Percentiles rank a stretch among this genome's conserved stretches.
Conservation (phyloP, 2,329 filamentous ascomycete genomes). For the Pseudocercospora cruenta region DNA sequence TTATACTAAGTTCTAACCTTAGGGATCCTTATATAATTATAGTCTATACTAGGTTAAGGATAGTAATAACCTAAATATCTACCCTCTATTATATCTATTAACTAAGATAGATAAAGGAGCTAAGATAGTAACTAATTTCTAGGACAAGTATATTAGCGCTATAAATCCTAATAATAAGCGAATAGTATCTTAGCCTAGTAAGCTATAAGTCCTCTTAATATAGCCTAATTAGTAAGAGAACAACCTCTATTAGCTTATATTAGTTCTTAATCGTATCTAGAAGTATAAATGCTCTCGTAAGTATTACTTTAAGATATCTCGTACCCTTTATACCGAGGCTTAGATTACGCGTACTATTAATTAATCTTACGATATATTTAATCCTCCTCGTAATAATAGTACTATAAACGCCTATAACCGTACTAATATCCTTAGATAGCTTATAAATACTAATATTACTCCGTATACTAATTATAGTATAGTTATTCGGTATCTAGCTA, state of each 20-base stretch:
- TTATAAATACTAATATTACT: background rate
- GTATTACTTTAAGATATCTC: background rate
- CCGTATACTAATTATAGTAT: background rate
- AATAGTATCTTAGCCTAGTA: background rate
- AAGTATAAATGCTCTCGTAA: background rate
- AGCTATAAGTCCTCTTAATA: background rate
- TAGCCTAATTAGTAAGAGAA: background rate
- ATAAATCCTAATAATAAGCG: background rate
- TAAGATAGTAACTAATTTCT: background rate
- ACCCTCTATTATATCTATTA: background rate
- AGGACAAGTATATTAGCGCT: background rate
- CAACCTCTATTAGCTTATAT: background rate
- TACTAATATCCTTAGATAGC: background rate
- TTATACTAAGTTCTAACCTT: too few relatives aligned
- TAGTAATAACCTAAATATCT: background rate
- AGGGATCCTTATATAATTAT: background rate
- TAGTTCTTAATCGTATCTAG: background rate
- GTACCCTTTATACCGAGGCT: background rate
- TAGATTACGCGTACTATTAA: background rate
- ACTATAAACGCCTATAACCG: background rate
- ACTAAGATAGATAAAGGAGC: background rate
- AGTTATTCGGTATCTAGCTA: background rate
- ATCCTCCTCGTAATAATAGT: background rate
- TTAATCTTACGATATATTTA: background rate
- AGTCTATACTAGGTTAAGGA: background rate